A percentile compares a stretch with the other conserved stretches of the same genome.
phyloP scores from a whole-genome alignment of 139 green algal species.

The Auxenochlorella protothecoides region DNA sequence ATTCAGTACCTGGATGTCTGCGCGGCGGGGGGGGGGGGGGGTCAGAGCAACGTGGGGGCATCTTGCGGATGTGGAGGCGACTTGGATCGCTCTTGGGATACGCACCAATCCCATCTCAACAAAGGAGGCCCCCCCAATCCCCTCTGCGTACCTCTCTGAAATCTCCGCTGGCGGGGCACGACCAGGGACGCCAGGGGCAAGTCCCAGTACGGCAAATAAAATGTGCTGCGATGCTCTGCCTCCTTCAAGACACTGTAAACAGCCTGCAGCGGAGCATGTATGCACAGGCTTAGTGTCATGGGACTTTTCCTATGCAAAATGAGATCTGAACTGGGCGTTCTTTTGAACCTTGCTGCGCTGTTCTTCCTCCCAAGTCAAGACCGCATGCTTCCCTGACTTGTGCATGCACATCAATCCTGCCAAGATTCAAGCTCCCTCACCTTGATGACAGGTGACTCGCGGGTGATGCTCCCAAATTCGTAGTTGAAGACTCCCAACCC shows the following conservation, averaged over 20 bases:
- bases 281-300: too few species aligned
- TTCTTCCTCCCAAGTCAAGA: too few species aligned
- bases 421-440: constrained; percentile 20
- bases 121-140: background rate
- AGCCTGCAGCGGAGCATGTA: constrained; percentile 38
- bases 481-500: constrained; percentile 98
- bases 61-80: too few species aligned
- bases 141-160: constrained; percentile 21
- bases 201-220: constrained; percentile 99
- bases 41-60: background rate
- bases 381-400: too few species aligned
- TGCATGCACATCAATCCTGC: constrained; percentile 35
- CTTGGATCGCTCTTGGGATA: too few species aligned
- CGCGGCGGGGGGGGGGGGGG: background rate
- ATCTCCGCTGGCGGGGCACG: constrained; percentile 65
- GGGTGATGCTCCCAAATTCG: constrained; percentile 89
- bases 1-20: constrained; percentile 80
- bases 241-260: constrained; percentile 97
- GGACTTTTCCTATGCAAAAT: too few species aligned
- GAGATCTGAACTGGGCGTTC: too few species aligned
- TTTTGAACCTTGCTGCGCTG: too few species aligned
- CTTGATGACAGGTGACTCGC: constrained; percentile 92
- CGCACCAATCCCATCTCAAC: too few species aligned
- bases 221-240: constrained; percentile 95
- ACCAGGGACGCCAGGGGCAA: constrained; percentile 30